These are phyloP conservation scores for Trichoderma sp. DNA, from an alignment of 2,329 filamentous ascomycete genomes.

Conservation along the genomic window DNA sequence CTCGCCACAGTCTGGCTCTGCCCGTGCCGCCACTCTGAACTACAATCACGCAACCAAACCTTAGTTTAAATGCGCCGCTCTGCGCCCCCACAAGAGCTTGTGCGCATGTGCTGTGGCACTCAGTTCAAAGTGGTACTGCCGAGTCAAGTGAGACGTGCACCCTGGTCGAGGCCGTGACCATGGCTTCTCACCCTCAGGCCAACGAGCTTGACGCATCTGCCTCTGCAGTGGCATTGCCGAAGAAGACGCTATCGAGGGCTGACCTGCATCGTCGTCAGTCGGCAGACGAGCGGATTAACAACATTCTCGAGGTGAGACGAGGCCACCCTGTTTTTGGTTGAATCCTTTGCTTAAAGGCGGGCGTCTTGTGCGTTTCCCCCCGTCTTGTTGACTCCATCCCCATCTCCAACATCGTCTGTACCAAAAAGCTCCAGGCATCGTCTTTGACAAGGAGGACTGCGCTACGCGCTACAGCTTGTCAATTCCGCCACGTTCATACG, in stretches of 20 bases:
- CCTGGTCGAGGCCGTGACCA: constrained; percentile 13
- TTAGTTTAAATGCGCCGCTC: constrained; percentile 2
- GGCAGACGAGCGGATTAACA: constrained; percentile 42
- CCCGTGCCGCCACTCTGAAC: constrained; percentile 6
- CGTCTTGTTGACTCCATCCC: not conserved
- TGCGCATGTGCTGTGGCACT: constrained; percentile 1
- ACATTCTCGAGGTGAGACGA: constrained; percentile 46
- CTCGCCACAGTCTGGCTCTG: not conserved
- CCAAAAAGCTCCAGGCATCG: not conserved
- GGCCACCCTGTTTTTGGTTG: not conserved
- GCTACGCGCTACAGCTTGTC: not conserved
- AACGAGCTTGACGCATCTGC: not conserved
- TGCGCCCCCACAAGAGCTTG: constrained; percentile 10
- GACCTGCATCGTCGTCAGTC: constrained; percentile 31
- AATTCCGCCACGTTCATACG: not conserved
- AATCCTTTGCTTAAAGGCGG: constrained; percentile 9
- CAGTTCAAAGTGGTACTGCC: not conserved
- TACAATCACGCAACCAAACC: constrained; percentile 15
- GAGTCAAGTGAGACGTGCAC: constrained; percentile 14
- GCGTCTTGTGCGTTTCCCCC: not conserved
- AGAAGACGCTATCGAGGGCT: constrained; percentile 25
- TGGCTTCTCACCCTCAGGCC: not conserved
- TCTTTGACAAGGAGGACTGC: not conserved
- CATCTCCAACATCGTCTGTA: not conserved
- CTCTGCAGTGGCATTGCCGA: constrained; percentile 5